Percentiles rank a stretch among this genome's conserved stretches.
These are phyloP conservation scores for Calonectria hawksworthii DNA, from an alignment of 2,329 filamentous ascomycete species.

Conservation along the genomic window DNA sequence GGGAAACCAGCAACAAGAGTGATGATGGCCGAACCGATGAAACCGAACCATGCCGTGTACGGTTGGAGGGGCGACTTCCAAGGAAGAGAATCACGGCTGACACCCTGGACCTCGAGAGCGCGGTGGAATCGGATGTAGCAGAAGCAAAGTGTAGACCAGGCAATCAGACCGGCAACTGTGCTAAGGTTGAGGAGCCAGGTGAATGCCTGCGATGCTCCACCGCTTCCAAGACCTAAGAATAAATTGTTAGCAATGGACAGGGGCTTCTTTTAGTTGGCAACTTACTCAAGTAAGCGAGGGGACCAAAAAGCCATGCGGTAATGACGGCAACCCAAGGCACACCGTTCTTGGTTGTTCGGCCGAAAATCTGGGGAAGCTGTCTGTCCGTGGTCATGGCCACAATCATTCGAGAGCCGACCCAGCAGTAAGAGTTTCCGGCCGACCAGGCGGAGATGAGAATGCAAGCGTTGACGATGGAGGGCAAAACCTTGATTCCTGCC, in stretches of 20 bases:
- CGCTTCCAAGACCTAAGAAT: slow-evolving; percentile 34
- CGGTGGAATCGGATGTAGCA: slow-evolving; percentile 71
- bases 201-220: slow-evolving; percentile 74
- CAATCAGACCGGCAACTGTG: slow-evolving; percentile 72
- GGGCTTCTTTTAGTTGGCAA: slow-evolving; percentile 49
- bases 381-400: slow-evolving; percentile 77
- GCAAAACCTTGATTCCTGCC: slow-evolving; percentile 73
- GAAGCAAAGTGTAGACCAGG: slow-evolving; percentile 71
- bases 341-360: slow-evolving; percentile 70
- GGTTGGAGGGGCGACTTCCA: slow-evolving; percentile 69
- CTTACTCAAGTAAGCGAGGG: slow-evolving; percentile 79
- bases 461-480: slow-evolving; percentile 77
- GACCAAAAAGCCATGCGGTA: slow-evolving; percentile 69
- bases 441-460: slow-evolving; percentile 77
- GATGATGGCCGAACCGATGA: slow-evolving; percentile 72
- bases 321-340: slow-evolving; percentile 71
- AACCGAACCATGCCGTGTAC: slow-evolving; percentile 73
- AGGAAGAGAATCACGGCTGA: slow-evolving; percentile 66
- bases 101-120: slow-evolving; percentile 63
- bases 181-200: slow-evolving; percentile 80
- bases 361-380: slow-evolving; percentile 75
- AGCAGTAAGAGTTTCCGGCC: slow-evolving; percentile 69
- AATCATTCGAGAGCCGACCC: slow-evolving; percentile 73
- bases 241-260: background rate
- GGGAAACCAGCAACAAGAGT: slow-evolving; percentile 82